phyloP scores from a whole-genome alignment of 352 stramenopile genomes.

The Blastocystis sp. region DNA sequence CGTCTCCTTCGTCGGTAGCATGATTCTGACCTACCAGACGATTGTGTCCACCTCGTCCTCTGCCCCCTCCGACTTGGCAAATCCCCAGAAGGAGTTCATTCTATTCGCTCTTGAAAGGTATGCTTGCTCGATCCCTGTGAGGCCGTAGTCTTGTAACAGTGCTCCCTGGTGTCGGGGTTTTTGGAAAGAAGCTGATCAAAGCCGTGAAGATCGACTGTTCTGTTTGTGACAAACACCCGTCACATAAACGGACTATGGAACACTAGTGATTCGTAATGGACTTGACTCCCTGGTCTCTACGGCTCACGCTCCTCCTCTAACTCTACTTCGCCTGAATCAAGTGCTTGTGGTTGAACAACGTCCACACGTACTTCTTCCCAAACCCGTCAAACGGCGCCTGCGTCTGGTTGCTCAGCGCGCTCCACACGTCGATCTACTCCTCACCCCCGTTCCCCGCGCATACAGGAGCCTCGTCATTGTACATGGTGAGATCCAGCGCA shows the following conservation, averaged over 20 bases:
- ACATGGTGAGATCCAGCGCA: background rate
- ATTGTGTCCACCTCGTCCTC: background rate
- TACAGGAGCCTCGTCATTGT: slow-evolving; percentile 41
- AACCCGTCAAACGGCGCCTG: background rate
- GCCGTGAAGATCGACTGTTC: slow-evolving; percentile 19
- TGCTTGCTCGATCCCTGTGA: background rate
- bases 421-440: slow-evolving; percentile 5
- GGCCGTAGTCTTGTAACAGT: slow-evolving; percentile 7
- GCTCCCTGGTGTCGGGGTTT: background rate
- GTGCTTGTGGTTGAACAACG: background rate
- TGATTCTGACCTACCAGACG: slow-evolving; percentile 61
- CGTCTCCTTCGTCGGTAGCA: slow-evolving; percentile 7
- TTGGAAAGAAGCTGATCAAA: slow-evolving; percentile 11
- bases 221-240: background rate
- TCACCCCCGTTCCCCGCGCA: background rate
- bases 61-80: background rate
- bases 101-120: background rate
- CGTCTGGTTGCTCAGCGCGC: background rate
- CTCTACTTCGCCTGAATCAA: background rate
- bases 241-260: background rate
- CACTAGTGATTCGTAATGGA: background rate
- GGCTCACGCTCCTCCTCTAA: background rate
- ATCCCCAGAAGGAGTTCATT: slow-evolving; percentile 32
- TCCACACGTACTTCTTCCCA: background rate
- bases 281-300: background rate